phyloP scores from a whole-genome alignment of 805 yeast genomes.

The Kazachstania taianensis region DNA sequence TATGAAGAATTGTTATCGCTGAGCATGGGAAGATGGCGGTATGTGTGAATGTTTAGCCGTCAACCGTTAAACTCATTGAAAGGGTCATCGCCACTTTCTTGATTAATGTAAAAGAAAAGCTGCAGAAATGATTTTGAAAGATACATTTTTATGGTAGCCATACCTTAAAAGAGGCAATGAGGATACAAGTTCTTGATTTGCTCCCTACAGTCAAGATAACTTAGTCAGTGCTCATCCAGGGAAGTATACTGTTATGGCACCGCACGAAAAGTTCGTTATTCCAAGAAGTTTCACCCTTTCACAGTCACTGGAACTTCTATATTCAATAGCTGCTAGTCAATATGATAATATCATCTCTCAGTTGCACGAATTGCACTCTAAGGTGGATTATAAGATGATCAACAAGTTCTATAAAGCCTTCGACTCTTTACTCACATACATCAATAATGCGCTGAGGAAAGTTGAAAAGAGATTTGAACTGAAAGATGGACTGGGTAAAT shows the following conservation, averaged over 20 bases:
- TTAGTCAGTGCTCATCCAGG: too few relatives aligned
- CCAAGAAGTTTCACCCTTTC: slow-evolving; percentile 23
- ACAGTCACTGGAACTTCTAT: slow-evolving; percentile 24
- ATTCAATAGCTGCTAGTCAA: slow-evolving; percentile 20
- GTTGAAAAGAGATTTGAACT: slow-evolving; percentile 17
- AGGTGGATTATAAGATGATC: slow-evolving; percentile 6
- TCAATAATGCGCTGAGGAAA: slow-evolving; percentile 19
- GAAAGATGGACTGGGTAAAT: slow-evolving; percentile 9
- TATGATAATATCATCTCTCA: slow-evolving; percentile 12
- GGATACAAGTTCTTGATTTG: too few relatives aligned
- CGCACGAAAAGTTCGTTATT: slow-evolving; percentile 20
- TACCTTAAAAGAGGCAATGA: too few relatives aligned
- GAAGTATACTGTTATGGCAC: slow-evolving; percentile 10
- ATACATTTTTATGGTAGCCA: too few relatives aligned
- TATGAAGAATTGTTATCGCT: too few relatives aligned
- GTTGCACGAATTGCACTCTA: slow-evolving; percentile 5
- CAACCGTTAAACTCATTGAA: too few relatives aligned
- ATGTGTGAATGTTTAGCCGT: too few relatives aligned
- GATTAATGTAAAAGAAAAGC: too few relatives aligned
- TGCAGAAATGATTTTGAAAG: too few relatives aligned
- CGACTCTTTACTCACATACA: slow-evolving; percentile 14
- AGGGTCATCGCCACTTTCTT: too few relatives aligned
- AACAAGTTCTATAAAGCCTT: slow-evolving; percentile 11
- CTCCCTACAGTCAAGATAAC: too few relatives aligned
- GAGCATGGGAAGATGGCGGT: too few relatives aligned